These are phyloP conservation scores for Dichotomopilus funicola DNA, from an alignment of 2,329 filamentous ascomycete genomes.

Conservation along the genomic window DNA sequence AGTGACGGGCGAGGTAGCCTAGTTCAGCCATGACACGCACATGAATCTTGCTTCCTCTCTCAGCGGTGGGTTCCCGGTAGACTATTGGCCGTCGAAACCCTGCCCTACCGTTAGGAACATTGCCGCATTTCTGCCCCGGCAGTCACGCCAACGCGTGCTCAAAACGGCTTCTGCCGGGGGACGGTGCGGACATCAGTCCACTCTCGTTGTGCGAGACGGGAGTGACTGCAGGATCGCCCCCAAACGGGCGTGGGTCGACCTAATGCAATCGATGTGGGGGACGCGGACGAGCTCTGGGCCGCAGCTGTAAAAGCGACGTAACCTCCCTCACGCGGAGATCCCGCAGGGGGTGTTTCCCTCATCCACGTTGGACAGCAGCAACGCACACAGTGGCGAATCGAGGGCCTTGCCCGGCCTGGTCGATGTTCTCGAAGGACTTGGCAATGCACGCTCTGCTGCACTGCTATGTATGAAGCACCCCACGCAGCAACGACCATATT, in stretches of 20 bases:
- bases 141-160: background rate
- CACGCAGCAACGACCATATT: background rate
- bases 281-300: too few relatives aligned
- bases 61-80: background rate
- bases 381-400: background rate
- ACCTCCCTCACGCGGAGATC: too few relatives aligned
- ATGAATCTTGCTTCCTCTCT: background rate
- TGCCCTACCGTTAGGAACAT: background rate
- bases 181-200: too few relatives aligned
- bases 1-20: too few relatives aligned
- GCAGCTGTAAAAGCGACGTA: too few relatives aligned
- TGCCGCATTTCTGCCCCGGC: background rate
- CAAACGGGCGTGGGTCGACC: too few relatives aligned
- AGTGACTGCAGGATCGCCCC: too few relatives aligned
- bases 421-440: constrained; percentile 1
- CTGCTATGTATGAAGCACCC: background rate
- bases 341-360: background rate
- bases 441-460: background rate
- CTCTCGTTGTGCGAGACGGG: too few relatives aligned
- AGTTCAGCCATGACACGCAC: too few relatives aligned
- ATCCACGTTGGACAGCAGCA: background rate
- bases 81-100: background rate
- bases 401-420: background rate
- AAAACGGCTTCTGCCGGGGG: background rate
- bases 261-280: too few relatives aligned